Percentiles rank a stretch among this genome's conserved stretches.
phyloP scores from a whole-genome alignment of 1,284 basidiomycete genomes.

The Calocybe gambosa region DNA sequence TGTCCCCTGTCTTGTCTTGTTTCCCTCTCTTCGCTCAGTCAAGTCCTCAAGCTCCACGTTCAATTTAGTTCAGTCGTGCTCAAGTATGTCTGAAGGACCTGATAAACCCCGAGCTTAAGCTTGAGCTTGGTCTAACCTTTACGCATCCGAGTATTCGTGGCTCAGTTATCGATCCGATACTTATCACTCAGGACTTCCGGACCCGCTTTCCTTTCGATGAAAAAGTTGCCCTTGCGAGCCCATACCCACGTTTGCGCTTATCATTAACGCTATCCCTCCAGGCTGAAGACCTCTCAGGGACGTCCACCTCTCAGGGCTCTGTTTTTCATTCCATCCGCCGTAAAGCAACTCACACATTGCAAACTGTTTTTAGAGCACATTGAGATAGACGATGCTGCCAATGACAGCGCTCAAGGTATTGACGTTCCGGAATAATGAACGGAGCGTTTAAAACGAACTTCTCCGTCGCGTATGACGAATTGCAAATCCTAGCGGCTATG shows the following conservation, averaged over 20 bases:
- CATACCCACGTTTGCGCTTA: slow-evolving; percentile 30
- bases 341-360: slow-evolving; percentile 31
- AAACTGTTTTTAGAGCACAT: slow-evolving; percentile 37
- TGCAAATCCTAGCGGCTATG: slow-evolving; percentile 28
- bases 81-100: slow-evolving; percentile 32
- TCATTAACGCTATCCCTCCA: slow-evolving; percentile 33
- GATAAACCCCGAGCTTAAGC: slow-evolving; percentile 35
- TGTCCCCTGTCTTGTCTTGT: slow-evolving; percentile 8
- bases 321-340: slow-evolving; percentile 33
- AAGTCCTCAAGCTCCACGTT: slow-evolving; percentile 32
- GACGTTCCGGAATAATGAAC: slow-evolving; percentile 4
- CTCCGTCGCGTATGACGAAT: slow-evolving; percentile 17
- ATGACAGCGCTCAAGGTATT: slow-evolving; percentile 9
- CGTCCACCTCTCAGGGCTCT: slow-evolving; percentile 29
- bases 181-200: too few species aligned
- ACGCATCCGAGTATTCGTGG: slow-evolving; percentile 42
- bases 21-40: slow-evolving; percentile 34
- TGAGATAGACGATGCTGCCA: slow-evolving; percentile 24
- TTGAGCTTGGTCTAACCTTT: slow-evolving; percentile 34
- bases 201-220: slow-evolving; percentile 36
- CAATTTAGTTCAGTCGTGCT: slow-evolving; percentile 23
- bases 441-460: slow-evolving; percentile 13
- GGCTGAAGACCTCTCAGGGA: slow-evolving; percentile 29
- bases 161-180: slow-evolving; percentile 31
- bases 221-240: slow-evolving; percentile 39